Evolutionary conservation across 2,329 filamentous ascomycete genomes (phyloP).

Genomic region (Trichoderma citrinoviride): DNA sequence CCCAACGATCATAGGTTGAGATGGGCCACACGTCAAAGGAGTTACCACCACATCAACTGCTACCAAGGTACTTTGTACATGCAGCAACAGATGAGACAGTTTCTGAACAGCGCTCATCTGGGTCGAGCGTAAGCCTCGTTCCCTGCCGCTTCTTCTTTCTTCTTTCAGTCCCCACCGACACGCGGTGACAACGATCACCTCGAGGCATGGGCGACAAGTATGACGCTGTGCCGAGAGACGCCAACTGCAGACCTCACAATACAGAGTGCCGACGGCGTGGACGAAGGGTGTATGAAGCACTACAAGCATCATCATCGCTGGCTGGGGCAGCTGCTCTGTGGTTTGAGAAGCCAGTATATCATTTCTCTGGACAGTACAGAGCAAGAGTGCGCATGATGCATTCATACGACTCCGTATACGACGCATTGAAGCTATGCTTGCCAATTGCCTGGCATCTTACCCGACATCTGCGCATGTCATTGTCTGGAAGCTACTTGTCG

Average conservation of each 20-base stretch:
- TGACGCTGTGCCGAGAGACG: conserved; percentile 5
- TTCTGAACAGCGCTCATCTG: not conserved
- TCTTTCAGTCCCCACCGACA: conserved; percentile 1
- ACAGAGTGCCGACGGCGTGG: not conserved
- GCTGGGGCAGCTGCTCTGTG: conserved; percentile 1
- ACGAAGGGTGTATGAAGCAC: conserved; percentile 5
- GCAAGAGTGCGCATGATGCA: not conserved
- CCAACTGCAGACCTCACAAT: conserved; percentile 1
- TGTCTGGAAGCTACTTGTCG: not conserved
- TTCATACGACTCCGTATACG: not conserved
- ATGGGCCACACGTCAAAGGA: conserved; percentile 14
- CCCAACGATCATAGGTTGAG: conserved; percentile 16
- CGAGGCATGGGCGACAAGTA: conserved; percentile 3
- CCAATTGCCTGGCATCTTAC: not conserved
- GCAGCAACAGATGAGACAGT: not conserved
- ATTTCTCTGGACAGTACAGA: not conserved
- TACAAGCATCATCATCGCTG: not conserved
- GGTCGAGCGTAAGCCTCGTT: not conserved
- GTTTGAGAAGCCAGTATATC: not conserved
- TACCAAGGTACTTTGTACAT: conserved; percentile 1
- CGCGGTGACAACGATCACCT: conserved; percentile 4
- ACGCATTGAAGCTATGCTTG: not conserved
- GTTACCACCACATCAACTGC: not conserved
- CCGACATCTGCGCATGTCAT: not conserved
- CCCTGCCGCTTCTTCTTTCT: not conserved